Base-by-base conservation (phyloP, 192 early-diverging fungal species). In the Gonapodya sp. region DNA sequence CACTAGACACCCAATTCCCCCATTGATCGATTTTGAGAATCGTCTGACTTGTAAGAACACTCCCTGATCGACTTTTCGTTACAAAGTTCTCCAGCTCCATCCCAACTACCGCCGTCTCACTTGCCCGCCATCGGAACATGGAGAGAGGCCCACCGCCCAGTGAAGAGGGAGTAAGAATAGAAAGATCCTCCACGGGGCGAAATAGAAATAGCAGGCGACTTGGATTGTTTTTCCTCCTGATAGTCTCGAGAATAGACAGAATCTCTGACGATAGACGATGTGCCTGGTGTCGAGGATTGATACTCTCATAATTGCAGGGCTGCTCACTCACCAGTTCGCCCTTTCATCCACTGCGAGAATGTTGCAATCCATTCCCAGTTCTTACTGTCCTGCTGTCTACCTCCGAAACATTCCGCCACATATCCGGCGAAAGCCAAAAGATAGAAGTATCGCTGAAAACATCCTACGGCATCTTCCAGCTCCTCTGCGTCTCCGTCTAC, bases 1-100 rank as follows among this genome's bases (percentile, higher is more conserved):
- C 80, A 14, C 0, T 32, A 24, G 0, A 36, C 33, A 33, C 33
- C 18, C 79, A 73, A 36, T 83, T 82, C 16, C 36, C 46, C 91
- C 91, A 92, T 36, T 86, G 86, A 46, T 92, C 91, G 0, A 90
- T 84, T 81, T 92, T 92, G 36, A 92, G 82, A 78, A 92, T 90
- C 0, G 88, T 90, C 73, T 92, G 85, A 0, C 84, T 84, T 24
- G 83, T 88, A 0, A 92, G 83, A 14, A 92, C 91, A 72, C 83
- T 80, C 24, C 91, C 91, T 14, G 84, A 82, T 35, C 91, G 83
- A 64, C 85, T 83, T 86, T 90, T 89, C 37, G 91, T 84, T 24
- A 89, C 87, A 79, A 87, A 85, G 0, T 82, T 82, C 73, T 92
- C 91, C 0, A 89, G 75, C 81, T 92, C 91, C 35, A 74, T 82